Conservation (phyloP, 441 rosid species). For the Euphorbia schlechtendalii region DNA sequence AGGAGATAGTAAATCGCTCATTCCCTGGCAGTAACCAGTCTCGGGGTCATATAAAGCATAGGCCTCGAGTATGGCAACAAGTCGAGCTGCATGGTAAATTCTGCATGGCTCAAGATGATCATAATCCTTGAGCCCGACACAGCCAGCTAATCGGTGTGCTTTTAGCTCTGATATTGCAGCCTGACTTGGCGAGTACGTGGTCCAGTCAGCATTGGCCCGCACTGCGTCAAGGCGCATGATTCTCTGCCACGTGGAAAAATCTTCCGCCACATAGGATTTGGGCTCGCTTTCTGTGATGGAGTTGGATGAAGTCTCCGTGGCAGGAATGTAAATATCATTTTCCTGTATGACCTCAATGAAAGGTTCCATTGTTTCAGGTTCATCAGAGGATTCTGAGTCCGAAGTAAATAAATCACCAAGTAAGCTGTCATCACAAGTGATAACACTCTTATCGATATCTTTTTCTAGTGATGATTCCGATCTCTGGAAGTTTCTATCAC, state of each 20-base stretch:
- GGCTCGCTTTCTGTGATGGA: conserved; percentile 26
- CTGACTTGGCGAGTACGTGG: conserved; percentile 51
- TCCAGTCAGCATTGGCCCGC: conserved; percentile 80
- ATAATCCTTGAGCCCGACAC: conserved; percentile 65
- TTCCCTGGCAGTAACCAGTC: conserved; percentile 93
- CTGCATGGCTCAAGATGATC: conserved; percentile 76
- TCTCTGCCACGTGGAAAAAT: conserved; percentile 81
- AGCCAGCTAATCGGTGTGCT: conserved; percentile 53
- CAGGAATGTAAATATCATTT: conserved; percentile 23
- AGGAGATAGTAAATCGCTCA: conserved; percentile 90
- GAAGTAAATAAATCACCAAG: conserved; percentile 41
- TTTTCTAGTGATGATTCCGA: conserved; percentile 27
- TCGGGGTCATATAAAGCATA: conserved; percentile 82
- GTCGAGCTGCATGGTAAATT: conserved; percentile 77
- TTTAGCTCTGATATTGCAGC: conserved; percentile 50
- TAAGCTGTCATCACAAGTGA: conserved; percentile 42
- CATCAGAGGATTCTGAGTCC: conserved; percentile 42
- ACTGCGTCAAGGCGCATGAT: conserved; percentile 91
- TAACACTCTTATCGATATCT: conserved; percentile 32
- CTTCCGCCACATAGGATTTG: conserved; percentile 40
- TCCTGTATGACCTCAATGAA: conserved; percentile 15
- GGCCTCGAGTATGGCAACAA: conserved; percentile 83
- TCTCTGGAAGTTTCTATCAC: conserved; percentile 19
- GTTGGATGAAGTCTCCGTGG: conserved; percentile 25
- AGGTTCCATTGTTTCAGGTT: conserved; percentile 22